phyloP scores from a whole-genome alignment of 2,329 filamentous ascomycete genomes.

The Nemania sp. region DNA sequence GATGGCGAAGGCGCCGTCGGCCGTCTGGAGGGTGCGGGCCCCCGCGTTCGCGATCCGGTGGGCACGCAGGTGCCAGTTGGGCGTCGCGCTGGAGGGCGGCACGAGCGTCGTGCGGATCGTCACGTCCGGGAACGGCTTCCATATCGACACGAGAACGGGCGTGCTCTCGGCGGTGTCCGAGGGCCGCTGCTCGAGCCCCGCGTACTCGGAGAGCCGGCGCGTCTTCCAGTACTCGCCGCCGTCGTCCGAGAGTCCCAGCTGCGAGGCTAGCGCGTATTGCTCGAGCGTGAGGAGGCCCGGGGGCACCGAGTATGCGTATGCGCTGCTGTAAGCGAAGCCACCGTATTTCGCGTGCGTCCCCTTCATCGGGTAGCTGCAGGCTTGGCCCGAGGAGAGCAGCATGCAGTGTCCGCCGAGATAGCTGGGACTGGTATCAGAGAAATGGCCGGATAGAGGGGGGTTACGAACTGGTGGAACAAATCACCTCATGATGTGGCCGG shows the following conservation, averaged over 20 bases:
- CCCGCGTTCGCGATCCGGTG: conserved; percentile 62
- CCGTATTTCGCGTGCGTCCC: conserved; percentile 83
- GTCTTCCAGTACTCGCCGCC: conserved; percentile 80
- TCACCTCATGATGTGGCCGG: conserved; percentile 70
- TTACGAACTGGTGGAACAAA: background rate
- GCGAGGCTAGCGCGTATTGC: conserved; percentile 75
- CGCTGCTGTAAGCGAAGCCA: conserved; percentile 75
- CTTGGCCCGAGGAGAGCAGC: conserved; percentile 75
- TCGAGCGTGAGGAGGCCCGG: conserved; percentile 76
- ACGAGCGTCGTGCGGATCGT: conserved; percentile 67
- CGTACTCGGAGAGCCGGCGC: conserved; percentile 68
- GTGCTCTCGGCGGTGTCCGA: conserved; percentile 43
- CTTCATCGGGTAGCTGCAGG: conserved; percentile 82
- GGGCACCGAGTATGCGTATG: conserved; percentile 77
- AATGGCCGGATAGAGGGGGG: background rate
- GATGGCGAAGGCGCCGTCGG: conserved; percentile 77
- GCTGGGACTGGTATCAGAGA: conserved; percentile 40
- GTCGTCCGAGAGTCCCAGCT: conserved; percentile 77
- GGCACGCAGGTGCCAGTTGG: conserved; percentile 72
- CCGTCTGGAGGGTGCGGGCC: conserved; percentile 66
- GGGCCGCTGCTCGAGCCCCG: conserved; percentile 59
- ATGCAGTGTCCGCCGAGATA: conserved; percentile 75
- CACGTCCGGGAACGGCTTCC: conserved; percentile 74
- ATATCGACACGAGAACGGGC: conserved; percentile 69
- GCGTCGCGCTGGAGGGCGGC: conserved; percentile 60